Base-by-base conservation (phyloP, 371 early-diverging fungal genomes). In the Actinomucor elegans region DNA sequence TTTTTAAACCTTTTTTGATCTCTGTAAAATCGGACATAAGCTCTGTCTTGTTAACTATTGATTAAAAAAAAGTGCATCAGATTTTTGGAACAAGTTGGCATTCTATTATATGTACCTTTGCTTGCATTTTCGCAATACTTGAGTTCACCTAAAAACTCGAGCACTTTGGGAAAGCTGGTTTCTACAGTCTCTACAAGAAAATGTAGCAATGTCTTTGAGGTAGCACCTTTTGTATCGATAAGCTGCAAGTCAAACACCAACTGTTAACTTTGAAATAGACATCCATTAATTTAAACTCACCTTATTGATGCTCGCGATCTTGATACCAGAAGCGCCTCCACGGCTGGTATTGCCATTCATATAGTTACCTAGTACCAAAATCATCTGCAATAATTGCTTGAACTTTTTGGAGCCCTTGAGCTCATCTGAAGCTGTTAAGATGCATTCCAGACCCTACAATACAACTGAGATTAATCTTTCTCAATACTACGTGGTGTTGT, bases 291-390 rank as follows among this genome's bases (percentile, higher is more conserved):
- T 9, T 4, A 24, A 14, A 38, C 20, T 54, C 73, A 88, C 87
- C 77, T 89, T 90, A 58, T 91, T 92, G 28, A 96, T 83, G 61
- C 91, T 93, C 2, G 80, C 76, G 49, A 95, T 91, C 53, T 84
- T 85, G 66, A 95, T 91, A 5, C 95, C 97, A 69, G 86, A 92
- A 0, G 94, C 94, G 1, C 92, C 90, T 18, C 97, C 96, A 40
- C 90, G 85, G 62, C 86, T 86, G 0, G 89, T 85, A 10, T 88
- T 82, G 5, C 91, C 91, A 69, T 96, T 96, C 89, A 96, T 88
- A 62, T 79, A 94, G 65, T 96, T 96, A 34, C 97, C 95, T 15
- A 95, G 67, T 8, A 90, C 77, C 44, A 96, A 64, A 28, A 96
- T 87, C 42, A 94, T 64, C 75, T 90, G 73, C 6, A 84, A 68